Evolutionary conservation across 148 eudicot genomes (phyloP), one percentile per base, ranked within the genome.

Genomic region (Salicornia ramosissima): DNA sequence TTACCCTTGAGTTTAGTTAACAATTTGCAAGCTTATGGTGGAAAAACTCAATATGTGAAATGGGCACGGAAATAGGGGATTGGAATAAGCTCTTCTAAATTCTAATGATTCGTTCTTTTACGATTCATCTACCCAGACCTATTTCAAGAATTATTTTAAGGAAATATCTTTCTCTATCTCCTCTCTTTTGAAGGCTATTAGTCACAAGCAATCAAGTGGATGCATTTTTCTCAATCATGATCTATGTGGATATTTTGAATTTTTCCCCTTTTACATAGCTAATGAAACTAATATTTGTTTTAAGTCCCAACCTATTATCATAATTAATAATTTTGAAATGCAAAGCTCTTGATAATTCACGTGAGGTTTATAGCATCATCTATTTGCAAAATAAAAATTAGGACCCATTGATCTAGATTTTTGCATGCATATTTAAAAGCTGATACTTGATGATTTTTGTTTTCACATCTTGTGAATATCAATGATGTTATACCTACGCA

Each of bases 11-110:
- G 86, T 62, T 81, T 94, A 63, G 96, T 88, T 34, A 86, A 94
- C 82, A 90, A 94, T 83, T 81, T 90, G 84, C 78, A 86, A 83
- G 87, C 96, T 53, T 94, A 85, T 79, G 99, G 99, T 70, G 99
- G 99, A 70, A 94, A 94, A 78, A 90, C 97, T 31, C 92, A 90
- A 61, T 94, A 94, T 75, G 99, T 94, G 55, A 78, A 84, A 76
- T 94, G 99, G 99, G 99, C 99, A 46, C 88, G 97, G 99, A 77
- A 87, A 68, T 97, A 94, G 74, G 99, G 99, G 22, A 60, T 88
- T 26, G 96, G 86, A 71, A 82, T 94, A 62, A 94, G 97, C 77
- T 71, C 97, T 76, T 94, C 96, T n/a, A n/a, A n/a, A n/a, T n/a
- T n/a, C n/a, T 36, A 90, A 94, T 55, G 99, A 94, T 85, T 94